A percentile compares a stretch with the other conserved stretches of the same genome.
Evolutionary conservation across 1,284 basidiomycete species (phyloP).

Genomic region (Rhodofomes roseus): DNA sequence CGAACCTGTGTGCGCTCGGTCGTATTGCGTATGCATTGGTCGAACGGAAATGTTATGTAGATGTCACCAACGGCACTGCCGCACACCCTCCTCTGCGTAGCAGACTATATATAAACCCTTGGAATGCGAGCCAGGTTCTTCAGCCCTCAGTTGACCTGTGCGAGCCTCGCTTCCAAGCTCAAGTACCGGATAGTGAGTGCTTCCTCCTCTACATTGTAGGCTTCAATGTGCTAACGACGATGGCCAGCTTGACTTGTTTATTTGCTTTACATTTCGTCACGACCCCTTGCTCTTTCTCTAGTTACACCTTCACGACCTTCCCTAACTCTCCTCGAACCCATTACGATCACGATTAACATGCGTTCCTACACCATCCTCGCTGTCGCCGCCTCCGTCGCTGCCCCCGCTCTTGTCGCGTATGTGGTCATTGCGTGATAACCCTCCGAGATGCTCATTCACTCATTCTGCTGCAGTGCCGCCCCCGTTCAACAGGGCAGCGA

Average conservation of each 20-base stretch:
- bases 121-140: neutral
- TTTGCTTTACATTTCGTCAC: neutral
- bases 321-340: neutral
- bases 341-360: neutral
- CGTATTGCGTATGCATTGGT: neutral
- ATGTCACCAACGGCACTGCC: no score
- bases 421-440: neutral
- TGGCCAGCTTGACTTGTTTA: neutral
- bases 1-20: neutral
- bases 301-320: conserved; percentile 2
- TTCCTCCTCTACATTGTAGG: neutral
- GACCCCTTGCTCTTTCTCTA: neutral
- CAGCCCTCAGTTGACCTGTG: conserved; percentile 3
- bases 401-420: neutral
- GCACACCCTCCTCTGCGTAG: no score
- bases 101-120: no score
- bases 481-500: neutral
- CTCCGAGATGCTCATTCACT: no score
- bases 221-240: neutral
- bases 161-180: neutral
- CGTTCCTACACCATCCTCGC: conserved; percentile 2
- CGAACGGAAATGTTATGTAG: neutral
- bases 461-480: neutral
- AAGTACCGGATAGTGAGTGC: conserved; percentile 3
- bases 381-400: neutral